phyloP scores from a whole-genome alignment of 129 eudicot species.

The Chrysanthemum lavandulifolium region DNA sequence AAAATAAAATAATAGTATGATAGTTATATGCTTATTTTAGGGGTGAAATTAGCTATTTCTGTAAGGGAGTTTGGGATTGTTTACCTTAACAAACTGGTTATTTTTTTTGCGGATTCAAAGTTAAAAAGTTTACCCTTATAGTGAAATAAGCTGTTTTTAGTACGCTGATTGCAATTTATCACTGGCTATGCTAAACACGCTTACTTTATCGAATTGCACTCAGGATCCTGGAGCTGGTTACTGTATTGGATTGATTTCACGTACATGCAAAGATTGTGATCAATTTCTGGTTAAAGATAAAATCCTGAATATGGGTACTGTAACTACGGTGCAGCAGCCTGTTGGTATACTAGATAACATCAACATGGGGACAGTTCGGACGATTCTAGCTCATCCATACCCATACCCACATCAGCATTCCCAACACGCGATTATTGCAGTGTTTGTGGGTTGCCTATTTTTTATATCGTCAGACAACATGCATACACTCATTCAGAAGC shows the following conservation, averaged over 20 bases:
- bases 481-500: slow-evolving; percentile 83
- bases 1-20: too few species aligned
- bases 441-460: slow-evolving; percentile 80
- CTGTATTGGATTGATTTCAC: slow-evolving; percentile 13
- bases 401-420: slow-evolving; percentile 99
- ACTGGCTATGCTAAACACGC: not conserved
- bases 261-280: slow-evolving; percentile 23
- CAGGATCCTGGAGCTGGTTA: slow-evolving; percentile 38
- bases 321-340: slow-evolving; percentile 56
- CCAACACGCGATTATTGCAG: slow-evolving; percentile 78
- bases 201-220: not conserved
- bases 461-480: slow-evolving; percentile 94
- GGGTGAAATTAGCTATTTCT: too few species aligned
- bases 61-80: too few species aligned
- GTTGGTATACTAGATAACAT: slow-evolving; percentile 74
- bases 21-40: too few species aligned
- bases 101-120: too few species aligned
- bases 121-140: too few species aligned
- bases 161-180: not conserved
- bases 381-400: slow-evolving; percentile 69
- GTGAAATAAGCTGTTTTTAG: not conserved
- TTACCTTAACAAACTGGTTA: too few species aligned
- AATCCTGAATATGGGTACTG: slow-evolving; percentile 51
- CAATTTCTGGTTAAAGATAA: not conserved
- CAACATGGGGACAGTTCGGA: slow-evolving; percentile 84